Conservation (phyloP, 495 filamentous ascomycete genomes). For the Penicillium lagena region DNA sequence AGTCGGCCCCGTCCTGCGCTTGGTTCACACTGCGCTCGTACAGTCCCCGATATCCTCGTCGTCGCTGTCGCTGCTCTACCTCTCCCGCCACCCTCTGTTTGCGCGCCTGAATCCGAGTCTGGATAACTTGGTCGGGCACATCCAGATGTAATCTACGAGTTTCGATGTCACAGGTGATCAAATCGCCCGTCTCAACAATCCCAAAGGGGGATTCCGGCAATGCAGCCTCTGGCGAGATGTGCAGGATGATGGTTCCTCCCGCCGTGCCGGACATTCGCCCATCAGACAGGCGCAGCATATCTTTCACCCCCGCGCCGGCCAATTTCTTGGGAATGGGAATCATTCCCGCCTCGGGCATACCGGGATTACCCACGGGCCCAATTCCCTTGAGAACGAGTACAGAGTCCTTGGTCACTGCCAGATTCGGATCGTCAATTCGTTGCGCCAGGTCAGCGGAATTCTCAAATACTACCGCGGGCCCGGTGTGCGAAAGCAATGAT, state of each 20-base stretch:
- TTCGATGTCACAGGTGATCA: slow-evolving; percentile 49
- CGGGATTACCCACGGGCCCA: slow-evolving; percentile 58
- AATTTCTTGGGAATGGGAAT: slow-evolving; percentile 61
- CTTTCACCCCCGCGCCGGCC: slow-evolving; percentile 47
- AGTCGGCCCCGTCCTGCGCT: slow-evolving; percentile 58
- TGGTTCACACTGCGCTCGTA: slow-evolving; percentile 61
- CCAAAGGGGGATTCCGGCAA: slow-evolving; percentile 51
- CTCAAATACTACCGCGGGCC: slow-evolving; percentile 53
- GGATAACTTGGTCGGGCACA: slow-evolving; percentile 41
- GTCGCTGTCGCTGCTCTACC: slow-evolving; percentile 25
- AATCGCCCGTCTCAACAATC: slow-evolving; percentile 52
- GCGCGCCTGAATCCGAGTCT: slow-evolving; percentile 30
- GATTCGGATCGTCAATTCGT: slow-evolving; percentile 50
- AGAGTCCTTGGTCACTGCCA: slow-evolving; percentile 44
- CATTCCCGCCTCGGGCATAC: slow-evolving; percentile 64
- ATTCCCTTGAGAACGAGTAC: slow-evolving; percentile 57
- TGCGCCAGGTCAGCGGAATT: slow-evolving; percentile 48
- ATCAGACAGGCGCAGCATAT: slow-evolving; percentile 63
- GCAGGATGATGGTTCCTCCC: slow-evolving; percentile 61
- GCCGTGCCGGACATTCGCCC: slow-evolving; percentile 66
- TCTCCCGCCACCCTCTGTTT: slow-evolving; percentile 10
- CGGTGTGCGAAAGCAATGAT: slow-evolving; percentile 43
- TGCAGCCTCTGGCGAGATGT: slow-evolving; percentile 57
- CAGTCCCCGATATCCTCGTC: slow-evolving; percentile 57
- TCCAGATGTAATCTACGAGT: slow-evolving; percentile 36